Conservation (phyloP, 805 yeast genomes). For the Saturnispora mendoncae region DNA sequence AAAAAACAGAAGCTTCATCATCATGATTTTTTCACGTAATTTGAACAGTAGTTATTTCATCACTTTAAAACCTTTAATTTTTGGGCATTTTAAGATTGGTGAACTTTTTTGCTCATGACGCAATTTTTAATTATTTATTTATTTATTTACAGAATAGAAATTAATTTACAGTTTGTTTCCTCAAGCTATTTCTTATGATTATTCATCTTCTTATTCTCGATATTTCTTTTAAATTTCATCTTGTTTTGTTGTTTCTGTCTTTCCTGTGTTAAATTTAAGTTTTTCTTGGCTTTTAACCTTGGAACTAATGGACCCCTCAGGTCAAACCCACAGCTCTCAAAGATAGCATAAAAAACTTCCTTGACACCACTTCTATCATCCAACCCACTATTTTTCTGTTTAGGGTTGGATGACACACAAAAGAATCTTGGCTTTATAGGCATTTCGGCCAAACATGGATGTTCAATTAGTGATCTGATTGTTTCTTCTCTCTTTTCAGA, state of each 20-base stretch:
- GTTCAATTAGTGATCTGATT: conserved; percentile 32
- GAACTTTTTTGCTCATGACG: background rate
- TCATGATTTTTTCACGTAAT: too few species aligned
- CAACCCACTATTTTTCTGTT: conserved; percentile 19
- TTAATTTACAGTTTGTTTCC: too few species aligned
- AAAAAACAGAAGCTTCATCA: background rate
- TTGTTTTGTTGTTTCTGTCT: conserved; percentile 13
- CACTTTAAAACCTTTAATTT: too few species aligned
- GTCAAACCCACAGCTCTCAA: conserved; percentile 43
- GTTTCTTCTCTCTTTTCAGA: conserved; percentile 25
- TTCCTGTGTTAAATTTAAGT: conserved; percentile 10
- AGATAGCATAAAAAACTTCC: conserved; percentile 41
- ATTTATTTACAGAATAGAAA: background rate
- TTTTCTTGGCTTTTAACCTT: conserved; percentile 9
- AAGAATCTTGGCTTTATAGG: conserved; percentile 34
- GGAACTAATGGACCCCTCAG: conserved; percentile 13
- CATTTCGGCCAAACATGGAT: conserved; percentile 31
- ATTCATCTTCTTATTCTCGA: background rate
- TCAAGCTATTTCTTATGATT: background rate
- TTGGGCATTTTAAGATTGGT: too few species aligned
- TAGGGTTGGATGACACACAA: conserved; percentile 43
- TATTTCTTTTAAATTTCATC: conserved; percentile 8
- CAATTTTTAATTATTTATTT: background rate
- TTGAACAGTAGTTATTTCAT: too few species aligned
- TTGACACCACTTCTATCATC: conserved; percentile 41